Percentiles rank a stretch among this genome's conserved stretches.
Conservation (phyloP, 2,329 filamentous ascomycete genomes). For the Sporothrix inflata region DNA sequence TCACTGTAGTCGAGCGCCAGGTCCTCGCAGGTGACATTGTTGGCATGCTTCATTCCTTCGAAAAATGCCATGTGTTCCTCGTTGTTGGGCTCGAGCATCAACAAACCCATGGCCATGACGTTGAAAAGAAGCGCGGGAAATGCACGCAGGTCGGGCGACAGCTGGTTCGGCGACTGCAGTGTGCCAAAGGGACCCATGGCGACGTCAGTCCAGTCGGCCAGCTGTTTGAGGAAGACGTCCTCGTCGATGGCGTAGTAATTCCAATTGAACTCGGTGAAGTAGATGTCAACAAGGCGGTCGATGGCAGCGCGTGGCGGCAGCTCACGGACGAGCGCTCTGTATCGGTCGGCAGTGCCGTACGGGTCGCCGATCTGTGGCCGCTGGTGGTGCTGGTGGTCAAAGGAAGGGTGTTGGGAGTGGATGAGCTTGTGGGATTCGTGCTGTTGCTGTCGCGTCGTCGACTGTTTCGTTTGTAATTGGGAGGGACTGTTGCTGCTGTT, state of each 20-base stretch:
- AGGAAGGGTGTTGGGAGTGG: constrained; percentile 27
- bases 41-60: constrained; percentile 61
- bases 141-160: constrained; percentile 55
- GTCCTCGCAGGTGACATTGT: constrained; percentile 63
- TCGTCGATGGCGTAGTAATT: constrained; percentile 61
- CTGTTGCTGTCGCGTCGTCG: constrained; percentile 7
- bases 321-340: constrained; percentile 61
- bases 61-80: constrained; percentile 50
- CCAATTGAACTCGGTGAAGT: constrained; percentile 62
- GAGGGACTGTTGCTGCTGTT: background rate
- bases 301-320: constrained; percentile 59
- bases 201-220: constrained; percentile 58
- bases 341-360: constrained; percentile 57
- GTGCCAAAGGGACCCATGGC: constrained; percentile 50
- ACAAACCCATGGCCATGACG: constrained; percentile 57
- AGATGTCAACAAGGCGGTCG: constrained; percentile 58
- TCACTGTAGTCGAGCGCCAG: constrained; percentile 65
- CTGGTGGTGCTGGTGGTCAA: constrained; percentile 16
- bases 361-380: constrained; percentile 41
- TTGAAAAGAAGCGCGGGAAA: constrained; percentile 66
- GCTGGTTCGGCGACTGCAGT: constrained; percentile 53
- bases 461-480: background rate
- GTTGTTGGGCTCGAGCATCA: constrained; percentile 53
- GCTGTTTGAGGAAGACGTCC: constrained; percentile 54
- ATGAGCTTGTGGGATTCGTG: constrained; percentile 1